phyloP scores from a whole-genome alignment of 495 filamentous ascomycete genomes.

The Saxophila tyrrhenica region DNA sequence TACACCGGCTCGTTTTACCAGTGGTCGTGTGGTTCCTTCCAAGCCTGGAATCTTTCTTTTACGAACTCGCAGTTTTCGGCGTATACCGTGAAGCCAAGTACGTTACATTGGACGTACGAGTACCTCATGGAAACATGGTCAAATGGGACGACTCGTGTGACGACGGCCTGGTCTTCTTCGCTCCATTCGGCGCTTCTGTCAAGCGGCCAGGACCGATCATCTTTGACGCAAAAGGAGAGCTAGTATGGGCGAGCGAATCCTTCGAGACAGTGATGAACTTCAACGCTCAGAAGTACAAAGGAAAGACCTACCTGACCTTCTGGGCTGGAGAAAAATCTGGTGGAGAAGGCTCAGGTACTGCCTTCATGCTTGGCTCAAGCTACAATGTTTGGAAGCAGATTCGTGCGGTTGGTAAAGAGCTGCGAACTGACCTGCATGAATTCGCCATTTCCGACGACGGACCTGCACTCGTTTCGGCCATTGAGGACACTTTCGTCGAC shows the following conservation, averaged over 20 bases:
- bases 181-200: not conserved
- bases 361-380: conserved; percentile 38
- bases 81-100: too few species aligned
- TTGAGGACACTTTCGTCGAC: conserved; percentile 22
- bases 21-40: too few species aligned
- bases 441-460: conserved; percentile 10
- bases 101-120: too few species aligned
- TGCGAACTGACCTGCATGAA: conserved; percentile 15
- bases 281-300: conserved; percentile 23
- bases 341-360: conserved; percentile 40
- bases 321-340: conserved; percentile 43
- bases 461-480: conserved; percentile 9
- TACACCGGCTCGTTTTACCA: too few species aligned
- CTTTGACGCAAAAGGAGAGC: not conserved
- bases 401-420: conserved; percentile 10
- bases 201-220: not conserved
- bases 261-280: not conserved
- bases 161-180: not conserved
- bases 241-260: conserved; percentile 1
- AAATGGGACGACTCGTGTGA: conserved; percentile 4
- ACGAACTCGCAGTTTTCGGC: too few species aligned
- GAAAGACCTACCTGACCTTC: conserved; percentile 39
- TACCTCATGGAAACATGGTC: too few species aligned
- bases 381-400: conserved; percentile 37
- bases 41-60: too few species aligned